A percentile compares a stretch with the other conserved stretches of the same genome.
Evolutionary conservation across 2,329 filamentous ascomycete species (phyloP).

Genomic region (Blumeriella jaapii): DNA sequence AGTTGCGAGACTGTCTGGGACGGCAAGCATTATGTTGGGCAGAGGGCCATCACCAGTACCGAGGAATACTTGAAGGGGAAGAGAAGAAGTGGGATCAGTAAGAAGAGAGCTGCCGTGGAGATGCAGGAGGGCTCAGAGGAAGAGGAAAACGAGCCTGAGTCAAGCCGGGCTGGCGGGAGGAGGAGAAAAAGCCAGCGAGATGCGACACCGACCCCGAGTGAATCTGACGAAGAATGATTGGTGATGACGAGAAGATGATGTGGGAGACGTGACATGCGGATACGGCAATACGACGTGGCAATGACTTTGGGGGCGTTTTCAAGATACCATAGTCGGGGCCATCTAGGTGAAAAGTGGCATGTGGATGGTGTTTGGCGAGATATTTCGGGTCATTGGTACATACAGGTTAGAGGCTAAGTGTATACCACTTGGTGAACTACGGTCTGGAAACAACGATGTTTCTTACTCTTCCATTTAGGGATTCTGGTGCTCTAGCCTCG

Average conservation of each 20-base stretch:
- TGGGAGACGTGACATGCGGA: background rate
- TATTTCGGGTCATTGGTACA: too few species aligned
- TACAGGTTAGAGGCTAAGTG: too few species aligned
- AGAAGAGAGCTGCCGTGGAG: slow-evolving; percentile 6
- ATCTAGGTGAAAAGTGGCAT: too few species aligned
- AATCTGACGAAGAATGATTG: slow-evolving; percentile 2
- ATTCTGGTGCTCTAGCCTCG: too few species aligned
- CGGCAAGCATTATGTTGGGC: slow-evolving; percentile 26
- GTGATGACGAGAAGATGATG: background rate
- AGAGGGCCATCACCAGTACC: slow-evolving; percentile 25
- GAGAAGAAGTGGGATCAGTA: slow-evolving; percentile 21
- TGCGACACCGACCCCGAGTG: slow-evolving; percentile 1
- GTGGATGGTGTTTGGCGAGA: too few species aligned
- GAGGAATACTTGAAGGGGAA: slow-evolving; percentile 25
- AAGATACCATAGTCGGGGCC: too few species aligned
- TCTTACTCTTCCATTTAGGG: too few species aligned
- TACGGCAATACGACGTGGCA: too few species aligned
- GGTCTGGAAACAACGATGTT: too few species aligned
- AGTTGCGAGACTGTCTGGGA: slow-evolving; percentile 42
- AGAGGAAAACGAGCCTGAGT: slow-evolving; percentile 8
- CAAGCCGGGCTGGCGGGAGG: slow-evolving; percentile 1
- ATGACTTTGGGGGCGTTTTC: background rate
- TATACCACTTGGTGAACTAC: too few species aligned
- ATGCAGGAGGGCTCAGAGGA: slow-evolving; percentile 8
- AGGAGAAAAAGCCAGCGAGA: slow-evolving; percentile 4